These are phyloP conservation scores for Alternaria rosae DNA, from an alignment of 2,329 filamentous ascomycete species.

Conservation along the genomic window DNA sequence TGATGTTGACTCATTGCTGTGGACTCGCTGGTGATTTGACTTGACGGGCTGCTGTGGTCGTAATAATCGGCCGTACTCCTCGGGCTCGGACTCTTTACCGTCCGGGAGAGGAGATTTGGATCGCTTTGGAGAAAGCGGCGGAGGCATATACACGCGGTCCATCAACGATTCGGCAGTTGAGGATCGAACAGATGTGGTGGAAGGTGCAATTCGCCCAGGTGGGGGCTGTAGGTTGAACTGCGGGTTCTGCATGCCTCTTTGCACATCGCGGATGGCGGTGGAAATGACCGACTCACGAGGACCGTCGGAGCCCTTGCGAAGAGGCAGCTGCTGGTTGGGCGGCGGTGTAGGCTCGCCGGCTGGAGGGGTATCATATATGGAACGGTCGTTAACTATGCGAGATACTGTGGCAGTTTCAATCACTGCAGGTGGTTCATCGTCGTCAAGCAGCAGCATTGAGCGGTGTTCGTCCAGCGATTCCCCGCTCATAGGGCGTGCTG, in stretches of 20 bases:
- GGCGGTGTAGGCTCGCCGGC: constrained; percentile 29
- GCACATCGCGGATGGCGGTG: constrained; percentile 53
- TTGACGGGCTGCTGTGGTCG: constrained; percentile 31
- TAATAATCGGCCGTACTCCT: constrained; percentile 25
- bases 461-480: constrained; percentile 56
- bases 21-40: constrained; percentile 56
- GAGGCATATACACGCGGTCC: constrained; percentile 70
- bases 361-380: constrained; percentile 30
- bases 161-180: constrained; percentile 56
- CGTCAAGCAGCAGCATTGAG: constrained; percentile 46
- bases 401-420: constrained; percentile 63
- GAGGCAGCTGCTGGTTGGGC: constrained; percentile 38
- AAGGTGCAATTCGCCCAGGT: constrained; percentile 36
- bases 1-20: constrained; percentile 82
- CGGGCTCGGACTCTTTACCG: constrained; percentile 29
- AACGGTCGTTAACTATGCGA: constrained; percentile 58
- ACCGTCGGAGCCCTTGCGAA: constrained; percentile 39
- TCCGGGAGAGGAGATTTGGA: constrained; percentile 55
- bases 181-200: constrained; percentile 17
- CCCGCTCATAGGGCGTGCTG: constrained; percentile 71
- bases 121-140: constrained; percentile 72
- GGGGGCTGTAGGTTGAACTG: constrained; percentile 47
- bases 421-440: constrained; percentile 50
- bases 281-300: constrained; percentile 51
- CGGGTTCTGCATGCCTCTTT: constrained; percentile 41